Percentiles rank a stretch among this genome's conserved stretches.
Conservation (phyloP, 2,329 filamentous ascomycete genomes). For the Alternaria triticina region DNA sequence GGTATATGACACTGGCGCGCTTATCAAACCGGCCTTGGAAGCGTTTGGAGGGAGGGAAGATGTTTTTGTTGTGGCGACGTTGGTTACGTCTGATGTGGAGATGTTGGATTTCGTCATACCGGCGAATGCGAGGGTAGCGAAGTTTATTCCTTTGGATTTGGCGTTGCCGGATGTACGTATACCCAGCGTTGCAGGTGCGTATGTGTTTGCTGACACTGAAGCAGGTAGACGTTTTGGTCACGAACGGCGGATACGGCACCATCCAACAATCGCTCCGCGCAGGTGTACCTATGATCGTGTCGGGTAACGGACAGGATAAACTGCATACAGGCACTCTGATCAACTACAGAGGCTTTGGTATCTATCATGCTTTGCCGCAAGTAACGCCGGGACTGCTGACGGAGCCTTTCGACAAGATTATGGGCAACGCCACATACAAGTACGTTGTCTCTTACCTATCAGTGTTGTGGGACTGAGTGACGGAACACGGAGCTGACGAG, state of each 20-base stretch:
- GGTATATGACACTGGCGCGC: slow-evolving; percentile 46
- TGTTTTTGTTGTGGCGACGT: slow-evolving; percentile 44
- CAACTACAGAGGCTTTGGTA: slow-evolving; percentile 13
- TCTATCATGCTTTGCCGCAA: slow-evolving; percentile 12
- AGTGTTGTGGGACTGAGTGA: not conserved
- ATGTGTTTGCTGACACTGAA: not conserved
- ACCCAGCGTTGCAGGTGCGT: not conserved
- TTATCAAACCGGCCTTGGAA: slow-evolving; percentile 54
- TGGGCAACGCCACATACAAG: slow-evolving; percentile 9
- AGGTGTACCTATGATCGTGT: slow-evolving; percentile 57
- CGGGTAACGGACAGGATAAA: slow-evolving; percentile 50
- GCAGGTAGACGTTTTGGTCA: slow-evolving; percentile 51
- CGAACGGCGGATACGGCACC: slow-evolving; percentile 58
- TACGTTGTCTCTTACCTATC: not conserved
- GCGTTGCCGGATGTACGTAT: slow-evolving; percentile 41
- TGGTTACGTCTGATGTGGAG: slow-evolving; percentile 36
- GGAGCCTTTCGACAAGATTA: slow-evolving; percentile 6
- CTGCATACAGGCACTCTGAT: slow-evolving; percentile 47
- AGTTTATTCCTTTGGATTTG: slow-evolving; percentile 58
- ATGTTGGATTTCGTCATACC: slow-evolving; percentile 36
- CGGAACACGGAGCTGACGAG: not conserved
- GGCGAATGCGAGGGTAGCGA: slow-evolving; percentile 51
- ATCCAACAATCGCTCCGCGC: slow-evolving; percentile 55
- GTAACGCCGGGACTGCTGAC: not conserved
- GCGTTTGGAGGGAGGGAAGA: slow-evolving; percentile 53